Conservation (phyloP, 495 filamentous ascomycete genomes). For the Penicillium maclennaniae region DNA sequence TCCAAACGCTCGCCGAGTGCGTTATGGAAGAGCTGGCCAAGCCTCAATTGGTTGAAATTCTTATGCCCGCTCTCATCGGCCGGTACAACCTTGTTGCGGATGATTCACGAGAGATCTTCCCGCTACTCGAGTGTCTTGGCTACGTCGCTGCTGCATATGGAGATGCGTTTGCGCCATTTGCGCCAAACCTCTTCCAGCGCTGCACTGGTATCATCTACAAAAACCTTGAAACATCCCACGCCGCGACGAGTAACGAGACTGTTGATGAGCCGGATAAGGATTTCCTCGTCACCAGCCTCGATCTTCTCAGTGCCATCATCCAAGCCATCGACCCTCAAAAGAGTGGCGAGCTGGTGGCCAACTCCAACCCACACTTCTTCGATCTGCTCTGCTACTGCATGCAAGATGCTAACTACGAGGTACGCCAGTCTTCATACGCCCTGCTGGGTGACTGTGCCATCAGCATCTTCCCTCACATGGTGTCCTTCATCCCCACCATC, state of each 20-base stretch:
- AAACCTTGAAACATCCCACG: conserved; percentile 74
- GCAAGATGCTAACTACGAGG: conserved; percentile 88
- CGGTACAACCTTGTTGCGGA: conserved; percentile 86
- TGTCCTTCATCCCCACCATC: conserved; percentile 65
- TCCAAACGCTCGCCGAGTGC: conserved; percentile 93
- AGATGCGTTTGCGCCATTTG: conserved; percentile 76
- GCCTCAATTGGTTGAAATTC: conserved; percentile 70
- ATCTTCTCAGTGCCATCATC: conserved; percentile 89
- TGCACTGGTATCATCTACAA: conserved; percentile 88
- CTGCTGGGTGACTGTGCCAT: conserved; percentile 95
- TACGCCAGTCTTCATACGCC: conserved; percentile 93
- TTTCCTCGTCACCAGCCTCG: conserved; percentile 93
- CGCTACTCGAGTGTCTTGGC: conserved; percentile 88
- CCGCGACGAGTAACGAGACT: conserved; percentile 57
- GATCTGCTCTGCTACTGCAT: conserved; percentile 87
- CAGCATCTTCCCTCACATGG: conserved; percentile 83
- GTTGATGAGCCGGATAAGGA: conserved; percentile 91
- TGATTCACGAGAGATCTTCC: conserved; percentile 90
- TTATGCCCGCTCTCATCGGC: conserved; percentile 93
- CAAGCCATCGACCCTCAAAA: conserved; percentile 78
- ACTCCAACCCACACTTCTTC: conserved; percentile 79
- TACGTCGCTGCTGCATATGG: conserved; percentile 89
- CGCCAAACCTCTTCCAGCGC: conserved; percentile 75
- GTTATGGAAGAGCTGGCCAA: conserved; percentile 74
- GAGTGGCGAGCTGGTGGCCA: conserved; percentile 69